Conservation (phyloP, 192 early-diverging fungal genomes). For the Dissophora globulifera region DNA sequence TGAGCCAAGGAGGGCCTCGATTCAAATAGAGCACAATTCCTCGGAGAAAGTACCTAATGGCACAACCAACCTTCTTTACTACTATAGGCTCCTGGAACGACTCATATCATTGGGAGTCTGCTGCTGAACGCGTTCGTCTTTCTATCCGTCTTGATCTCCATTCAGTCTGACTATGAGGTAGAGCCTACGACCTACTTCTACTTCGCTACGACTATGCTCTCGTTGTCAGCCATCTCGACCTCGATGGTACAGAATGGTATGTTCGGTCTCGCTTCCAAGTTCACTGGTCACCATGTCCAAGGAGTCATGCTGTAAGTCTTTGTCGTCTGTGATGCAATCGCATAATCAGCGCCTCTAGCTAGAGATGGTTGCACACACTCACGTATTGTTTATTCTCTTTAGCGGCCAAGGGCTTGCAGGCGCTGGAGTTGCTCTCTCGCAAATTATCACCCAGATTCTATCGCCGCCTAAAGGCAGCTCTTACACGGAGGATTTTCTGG, state of each 20-base stretch:
- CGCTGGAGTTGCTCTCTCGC: slow-evolving; percentile 69
- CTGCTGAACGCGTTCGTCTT: slow-evolving; percentile 65
- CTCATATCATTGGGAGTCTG: slow-evolving; percentile 58
- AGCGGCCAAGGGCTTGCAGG: slow-evolving; percentile 76
- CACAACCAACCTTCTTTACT: too few species aligned
- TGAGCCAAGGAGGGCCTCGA: too few species aligned
- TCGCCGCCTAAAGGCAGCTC: slow-evolving; percentile 39
- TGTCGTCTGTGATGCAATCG: too few species aligned
- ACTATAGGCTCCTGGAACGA: slow-evolving; percentile 40
- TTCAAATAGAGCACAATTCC: too few species aligned
- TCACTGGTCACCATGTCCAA: slow-evolving; percentile 74
- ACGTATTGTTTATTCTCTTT: too few species aligned
- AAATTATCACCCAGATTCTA: slow-evolving; percentile 67
- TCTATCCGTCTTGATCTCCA: slow-evolving; percentile 61
- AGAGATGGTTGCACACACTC: too few species aligned
- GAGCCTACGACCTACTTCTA: slow-evolving; percentile 70
- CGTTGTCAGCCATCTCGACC: slow-evolving; percentile 66
- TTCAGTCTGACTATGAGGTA: slow-evolving; percentile 51
- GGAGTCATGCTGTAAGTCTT: slow-evolving; percentile 72
- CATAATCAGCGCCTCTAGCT: neutral
- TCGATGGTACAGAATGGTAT: slow-evolving; percentile 72
- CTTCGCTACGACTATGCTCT: slow-evolving; percentile 67
- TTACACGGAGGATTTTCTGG: slow-evolving; percentile 15
- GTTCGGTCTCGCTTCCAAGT: slow-evolving; percentile 77
- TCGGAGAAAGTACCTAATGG: neutral